phyloP scores from a whole-genome alignment of 2,329 filamentous ascomycete species.

The Botryotinia calthae region DNA sequence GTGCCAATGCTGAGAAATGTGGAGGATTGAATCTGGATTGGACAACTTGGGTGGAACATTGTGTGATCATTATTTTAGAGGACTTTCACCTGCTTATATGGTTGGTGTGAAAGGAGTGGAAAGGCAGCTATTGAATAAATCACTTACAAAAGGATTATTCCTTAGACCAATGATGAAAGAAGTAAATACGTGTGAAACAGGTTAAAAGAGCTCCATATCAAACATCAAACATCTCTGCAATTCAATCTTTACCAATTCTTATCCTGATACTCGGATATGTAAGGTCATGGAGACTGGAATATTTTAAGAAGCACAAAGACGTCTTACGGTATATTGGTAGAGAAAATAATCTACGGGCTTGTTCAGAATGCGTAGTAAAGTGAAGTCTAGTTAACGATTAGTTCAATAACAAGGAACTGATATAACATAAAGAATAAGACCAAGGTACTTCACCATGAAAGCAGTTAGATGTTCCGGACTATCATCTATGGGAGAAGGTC shows the following conservation, averaged over 20 bases:
- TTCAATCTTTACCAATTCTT: too few species aligned
- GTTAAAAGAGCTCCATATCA: background rate
- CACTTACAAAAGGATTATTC: background rate
- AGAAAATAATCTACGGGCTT: background rate
- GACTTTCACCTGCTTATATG: background rate
- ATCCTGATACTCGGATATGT: background rate
- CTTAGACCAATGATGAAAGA: background rate
- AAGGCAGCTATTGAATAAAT: background rate
- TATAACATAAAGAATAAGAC: background rate
- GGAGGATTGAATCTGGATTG: background rate
- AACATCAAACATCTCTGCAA: background rate
- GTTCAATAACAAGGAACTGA: background rate
- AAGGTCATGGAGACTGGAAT: rapidly evolving
- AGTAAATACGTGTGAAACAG: background rate
- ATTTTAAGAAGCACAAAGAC: background rate
- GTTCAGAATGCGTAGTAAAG: too few species aligned
- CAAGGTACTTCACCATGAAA: rapidly evolving
- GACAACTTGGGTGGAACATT: rapidly evolving
- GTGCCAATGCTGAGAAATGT: background rate
- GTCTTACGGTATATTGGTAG: rapidly evolving
- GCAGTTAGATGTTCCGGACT: rapidly evolving
- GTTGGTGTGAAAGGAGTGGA: background rate
- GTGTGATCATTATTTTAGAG: background rate
- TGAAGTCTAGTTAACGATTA: background rate
- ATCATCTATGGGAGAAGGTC: background rate